Base-by-base conservation (phyloP, 768 basidiomycete species). In the Amanita rubescens region DNA sequence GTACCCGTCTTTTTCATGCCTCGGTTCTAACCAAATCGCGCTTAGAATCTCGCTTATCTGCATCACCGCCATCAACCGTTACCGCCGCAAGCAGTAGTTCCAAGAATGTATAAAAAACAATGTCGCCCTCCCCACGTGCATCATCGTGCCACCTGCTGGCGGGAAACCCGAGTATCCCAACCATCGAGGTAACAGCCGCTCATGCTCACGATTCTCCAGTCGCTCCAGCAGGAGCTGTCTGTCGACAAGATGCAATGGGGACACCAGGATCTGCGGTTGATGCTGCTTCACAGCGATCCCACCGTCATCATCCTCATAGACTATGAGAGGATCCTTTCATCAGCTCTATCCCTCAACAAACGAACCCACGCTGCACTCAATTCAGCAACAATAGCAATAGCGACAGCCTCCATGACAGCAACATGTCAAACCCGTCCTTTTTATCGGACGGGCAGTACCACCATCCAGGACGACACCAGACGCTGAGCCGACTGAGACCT, bases 231-330 rank as follows among this genome's bases (percentile, higher is more conserved):
- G 62, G 1, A 66, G 66, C 42, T 72, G 45, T 71, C 70, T 37
- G 66, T 76, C 22, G 75, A 76, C 51, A 75, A 76, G 57, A 72
- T 76, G 44, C 3, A 51, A 45, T 37, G 9, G 27, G 27, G 5
- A 30, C 35, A 3, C 54, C 53, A 10, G 53, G 44, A 15, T 38
- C 45, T 39, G 22, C 45, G 11, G 46, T 33, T 7, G 35, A 53
- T 49, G 53, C 39, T 34, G 19, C 22, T 22, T 25, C 45, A n/a
- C 52, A 54, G 27, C 51, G 52, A 22, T 20, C 41, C 19, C 51
- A 56, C 34, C 47, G 47, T 43, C 52, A 35, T 15, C 52, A 34
- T 3, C 52, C 20, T 27, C 51, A 46, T 35, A 39, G 24, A n/a
- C n/a, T n/a, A n/a, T n/a, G n/a, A 15, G 55, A 44, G 27, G 51